Percentiles rank a stretch among this genome's conserved stretches.
These are phyloP conservation scores for Hyaloperonospora brassicae DNA, from an alignment of 352 stramenopile genomes.

Conservation along the genomic window DNA sequence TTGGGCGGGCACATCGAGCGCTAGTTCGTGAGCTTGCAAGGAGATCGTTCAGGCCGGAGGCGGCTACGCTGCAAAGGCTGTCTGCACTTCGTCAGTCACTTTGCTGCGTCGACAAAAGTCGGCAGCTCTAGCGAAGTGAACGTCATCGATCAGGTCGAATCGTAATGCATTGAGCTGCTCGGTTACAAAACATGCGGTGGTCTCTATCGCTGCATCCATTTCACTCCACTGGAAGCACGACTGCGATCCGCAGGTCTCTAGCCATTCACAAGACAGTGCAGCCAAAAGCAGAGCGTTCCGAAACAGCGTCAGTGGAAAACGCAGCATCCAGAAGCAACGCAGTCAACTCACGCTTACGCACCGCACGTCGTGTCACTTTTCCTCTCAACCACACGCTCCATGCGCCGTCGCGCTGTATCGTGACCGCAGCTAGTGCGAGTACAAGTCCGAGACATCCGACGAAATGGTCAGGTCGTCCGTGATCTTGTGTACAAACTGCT, in stretches of 20 bases:
- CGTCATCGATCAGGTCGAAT: no score
- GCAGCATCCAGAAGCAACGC: neutral
- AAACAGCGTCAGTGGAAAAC: constrained; percentile 13
- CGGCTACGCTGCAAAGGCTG: constrained; percentile 19
- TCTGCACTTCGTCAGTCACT: constrained; percentile 23
- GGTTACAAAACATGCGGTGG: neutral
- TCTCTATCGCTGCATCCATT: neutral
- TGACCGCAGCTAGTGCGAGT: constrained; percentile 59
- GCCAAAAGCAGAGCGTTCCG: constrained; percentile 20
- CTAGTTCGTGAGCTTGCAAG: constrained; percentile 43
- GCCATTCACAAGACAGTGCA: constrained; percentile 20
- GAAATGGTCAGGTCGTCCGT: constrained; percentile 71
- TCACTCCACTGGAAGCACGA: no score
- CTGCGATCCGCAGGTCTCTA: neutral
- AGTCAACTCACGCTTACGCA: constrained; percentile 7
- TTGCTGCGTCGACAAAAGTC: constrained; percentile 12
- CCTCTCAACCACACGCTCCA: neutral
- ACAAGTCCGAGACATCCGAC: constrained; percentile 93
- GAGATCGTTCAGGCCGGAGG: constrained; percentile 47
- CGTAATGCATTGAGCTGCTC: no score
- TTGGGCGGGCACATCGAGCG: constrained; percentile 30
- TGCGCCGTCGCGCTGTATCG: neutral
- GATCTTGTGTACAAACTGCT: constrained; percentile 96
- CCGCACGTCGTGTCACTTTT: neutral
- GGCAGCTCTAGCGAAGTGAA: no score